Evolutionary conservation across 306 rosid genomes (phyloP).

Genomic region (Dalbergia cochinchinensis): DNA sequence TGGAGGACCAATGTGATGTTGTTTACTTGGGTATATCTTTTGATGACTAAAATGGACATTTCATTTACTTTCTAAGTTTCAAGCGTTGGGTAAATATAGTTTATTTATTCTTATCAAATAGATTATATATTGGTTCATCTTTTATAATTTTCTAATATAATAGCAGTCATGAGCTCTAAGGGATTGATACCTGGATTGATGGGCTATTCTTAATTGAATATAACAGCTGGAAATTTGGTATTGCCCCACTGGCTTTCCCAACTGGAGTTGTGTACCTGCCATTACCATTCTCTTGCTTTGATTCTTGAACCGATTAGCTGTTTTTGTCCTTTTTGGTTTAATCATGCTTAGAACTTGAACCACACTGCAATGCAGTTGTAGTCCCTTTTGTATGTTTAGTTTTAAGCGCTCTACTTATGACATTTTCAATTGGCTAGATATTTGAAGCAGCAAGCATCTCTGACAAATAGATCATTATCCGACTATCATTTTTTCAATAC

Average conservation of each 20-base stretch:
- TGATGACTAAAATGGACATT: not conserved
- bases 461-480: conserved; percentile 54
- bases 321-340: conserved; percentile 19
- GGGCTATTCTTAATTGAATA: not conserved
- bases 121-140: conserved; percentile 1
- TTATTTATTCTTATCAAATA: not conserved
- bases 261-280: not conserved
- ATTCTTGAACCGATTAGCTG: conserved; percentile 7
- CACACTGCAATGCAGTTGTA: conserved; percentile 1
- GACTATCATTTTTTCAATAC: conserved; percentile 91
- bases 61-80: not conserved
- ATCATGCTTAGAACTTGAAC: conserved; percentile 33
- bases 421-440: conserved; percentile 64
- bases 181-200: conserved; percentile 20
- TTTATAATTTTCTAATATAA: not conserved
- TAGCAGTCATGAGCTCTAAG: not conserved
- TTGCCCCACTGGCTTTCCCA: not conserved
- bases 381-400: conserved; percentile 29
- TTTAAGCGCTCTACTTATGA: conserved; percentile 33
- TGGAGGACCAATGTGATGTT: conserved; percentile 9
- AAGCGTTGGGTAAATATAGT: conserved; percentile 4
- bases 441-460: conserved; percentile 77
- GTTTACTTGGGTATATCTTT: not conserved
- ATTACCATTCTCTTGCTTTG: conserved; percentile 23
- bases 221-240: not conserved